Evolutionary conservation across 495 filamentous ascomycete genomes (phyloP), one percentile per base, ranked within the genome.

Genomic region (Xylaria curta): DNA sequence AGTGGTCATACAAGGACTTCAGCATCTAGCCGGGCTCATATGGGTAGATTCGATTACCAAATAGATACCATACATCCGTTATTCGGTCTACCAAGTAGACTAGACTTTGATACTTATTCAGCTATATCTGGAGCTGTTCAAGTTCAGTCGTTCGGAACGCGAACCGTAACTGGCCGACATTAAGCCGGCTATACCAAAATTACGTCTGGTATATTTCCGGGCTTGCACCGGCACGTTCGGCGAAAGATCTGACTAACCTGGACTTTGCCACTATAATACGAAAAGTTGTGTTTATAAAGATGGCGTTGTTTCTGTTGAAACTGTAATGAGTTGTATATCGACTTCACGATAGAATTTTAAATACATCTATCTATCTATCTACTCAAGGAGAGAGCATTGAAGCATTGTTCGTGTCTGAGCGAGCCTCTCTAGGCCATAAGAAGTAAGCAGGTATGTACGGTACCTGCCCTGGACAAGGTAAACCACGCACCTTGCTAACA

Each of bases 1-100:
- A 97, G 82, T 99, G 96, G 96, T 86, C 90, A 65, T 93, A 95
- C 79, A 98, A 98, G 85, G 96, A 99, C 81, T 98, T 97, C 84
- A 88, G 51, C 61, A 76, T 82, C 33, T 79, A 78, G 62, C 19
- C 49, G 70, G 65, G 33, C 58, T 60, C 10, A 24, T 9, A 12
- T 10, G 36, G 24, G 33, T 56, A 56, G 36, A 44, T 28, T 3
- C 2, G 3, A 8, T n/a, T 7, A 53, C 12, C 9, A 19, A 66
- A 46, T 53, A 66, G 5, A 51, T n/a, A 38, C 19, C 19, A 38
- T 49, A 4, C 15, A 66, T 7, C 10, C 49, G 19, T 36, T 24
- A 7, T 40, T 38, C 21, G 49, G 24, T 33, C 60, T 38, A 3
- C 49, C 21, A 42, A 42, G 21, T 24, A n/a, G 36, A 17, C 8